Evolutionary conservation across 1,139 yeast species (phyloP), one percentile per base, ranked within the genome.

Genomic region (Arxiozyma heterogenica): DNA sequence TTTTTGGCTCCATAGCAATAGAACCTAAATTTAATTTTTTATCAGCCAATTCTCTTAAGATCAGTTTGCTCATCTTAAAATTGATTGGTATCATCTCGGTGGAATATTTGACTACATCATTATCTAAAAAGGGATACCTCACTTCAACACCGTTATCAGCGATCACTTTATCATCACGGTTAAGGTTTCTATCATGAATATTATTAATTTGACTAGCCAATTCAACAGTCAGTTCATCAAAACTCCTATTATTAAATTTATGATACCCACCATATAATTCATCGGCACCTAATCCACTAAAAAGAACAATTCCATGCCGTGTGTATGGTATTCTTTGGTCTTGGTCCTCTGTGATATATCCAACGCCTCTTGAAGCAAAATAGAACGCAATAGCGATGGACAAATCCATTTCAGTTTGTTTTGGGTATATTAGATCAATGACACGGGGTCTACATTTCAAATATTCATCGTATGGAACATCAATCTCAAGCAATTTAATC

Each of bases 241-340:
- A 51, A 3, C 65, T 54, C 51, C 71, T 72, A 51, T 71, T 71
- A 20, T 67, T 64, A 39, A 73, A 62, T 50, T 73, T 73, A 55
- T 73, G 86, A 67, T 93, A 93, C 0, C 99, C 99, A 0, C 95
- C 99, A 73, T 86, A 90, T 34, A 82, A 72, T 69, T 93, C 98
- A 70, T 93, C 99, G 0, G 98, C 98, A 1, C 99, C 99, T n/a
- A 93, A 75, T 0, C 99, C 98, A 55, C 96, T 87, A 46, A 94
- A 74, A 12, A 91, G 70, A 0, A 91, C 96, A 59, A 82, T 81
- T 12, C 89, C 80, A 9, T 70, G 66, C 18, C 91, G 79, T 4
- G 65, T 60, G 60, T 80, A 83, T 5, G 54, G 42, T 11, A 27
- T 49, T 56, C 61, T 49, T 34, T 51, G 18, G 7, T 4, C n/a